These are phyloP conservation scores for Akebia trifoliata DNA, from an alignment of 164 flowering plant genomes.

Conservation along the genomic window DNA sequence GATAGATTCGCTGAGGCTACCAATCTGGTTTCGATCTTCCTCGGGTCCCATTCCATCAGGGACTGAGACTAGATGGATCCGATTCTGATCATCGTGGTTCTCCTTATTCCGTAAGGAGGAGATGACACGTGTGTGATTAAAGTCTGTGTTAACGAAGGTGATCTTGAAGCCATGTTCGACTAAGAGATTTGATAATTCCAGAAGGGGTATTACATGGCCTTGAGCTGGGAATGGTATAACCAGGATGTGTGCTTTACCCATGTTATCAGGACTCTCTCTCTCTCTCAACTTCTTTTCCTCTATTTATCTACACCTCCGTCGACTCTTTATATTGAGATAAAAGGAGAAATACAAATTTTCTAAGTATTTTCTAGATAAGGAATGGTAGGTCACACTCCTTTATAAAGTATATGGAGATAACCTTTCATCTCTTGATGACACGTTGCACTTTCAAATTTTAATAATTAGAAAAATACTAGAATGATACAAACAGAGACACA, in stretches of 20 bases:
- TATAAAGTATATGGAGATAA: no score
- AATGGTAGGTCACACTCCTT: no score
- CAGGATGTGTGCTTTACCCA: conserved; percentile 20
- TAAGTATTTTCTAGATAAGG: no score
- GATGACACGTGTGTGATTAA: conserved; percentile 7
- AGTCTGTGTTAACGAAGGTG: conserved; percentile 23
- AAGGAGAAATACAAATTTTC: no score
- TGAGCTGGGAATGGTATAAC: conserved; percentile 24
- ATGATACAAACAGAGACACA: no score
- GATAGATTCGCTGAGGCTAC: conserved; percentile 11
- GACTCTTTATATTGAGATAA: no score
- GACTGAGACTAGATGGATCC: conserved; percentile 21
- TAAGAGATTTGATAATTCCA: conserved; percentile 24
- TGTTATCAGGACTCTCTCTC: no score
- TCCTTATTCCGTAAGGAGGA: neutral
- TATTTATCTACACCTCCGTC: no score
- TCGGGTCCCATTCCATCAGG: conserved; percentile 32
- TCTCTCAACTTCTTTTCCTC: no score
- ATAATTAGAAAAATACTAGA: no score
- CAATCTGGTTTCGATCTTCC: conserved; percentile 24
- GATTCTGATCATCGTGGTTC: neutral
- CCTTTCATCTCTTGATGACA: no score
- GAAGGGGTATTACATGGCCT: conserved; percentile 25
- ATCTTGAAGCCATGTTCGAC: conserved; percentile 24
- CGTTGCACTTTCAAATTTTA: no score